Percentiles rank a stretch among this genome's conserved stretches.
Conservation (phyloP, 1,139 yeast species). For the Suhomyces choctaworum region DNA sequence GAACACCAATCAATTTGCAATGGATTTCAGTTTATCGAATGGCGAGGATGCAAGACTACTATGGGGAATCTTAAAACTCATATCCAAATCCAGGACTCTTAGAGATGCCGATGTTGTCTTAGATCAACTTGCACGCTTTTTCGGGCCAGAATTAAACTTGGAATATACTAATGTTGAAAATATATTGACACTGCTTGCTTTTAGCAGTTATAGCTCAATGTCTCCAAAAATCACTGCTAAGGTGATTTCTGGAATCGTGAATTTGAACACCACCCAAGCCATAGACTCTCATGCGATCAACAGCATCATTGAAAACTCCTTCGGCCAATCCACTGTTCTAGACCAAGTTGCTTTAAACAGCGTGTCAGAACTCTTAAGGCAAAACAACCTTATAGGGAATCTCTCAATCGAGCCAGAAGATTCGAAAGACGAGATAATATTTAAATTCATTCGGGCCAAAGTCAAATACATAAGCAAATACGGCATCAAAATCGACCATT, state of each 20-base stretch:
- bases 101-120: too few relatives aligned
- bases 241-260: background rate
- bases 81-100: background rate
- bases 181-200: constrained; percentile 8
- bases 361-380: constrained; percentile 3
- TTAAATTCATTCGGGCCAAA: constrained; percentile 28
- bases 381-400: background rate
- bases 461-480: constrained; percentile 24
- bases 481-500: constrained; percentile 18
- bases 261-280: background rate
- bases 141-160: constrained; percentile 1
- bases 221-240: background rate
- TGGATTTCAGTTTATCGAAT: background rate
- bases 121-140: background rate
- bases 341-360: constrained; percentile 4
- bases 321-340: background rate
- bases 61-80: constrained; percentile 3
- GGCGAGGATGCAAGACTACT: constrained; percentile 9
- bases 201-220: constrained; percentile 7
- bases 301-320: background rate
- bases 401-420: background rate
- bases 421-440: constrained; percentile 10
- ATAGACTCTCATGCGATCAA: background rate
- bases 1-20: background rate
- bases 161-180: constrained; percentile 11